phyloP scores from a whole-genome alignment of 1,284 basidiomycete species.

The Ganoderma lucidum region DNA sequence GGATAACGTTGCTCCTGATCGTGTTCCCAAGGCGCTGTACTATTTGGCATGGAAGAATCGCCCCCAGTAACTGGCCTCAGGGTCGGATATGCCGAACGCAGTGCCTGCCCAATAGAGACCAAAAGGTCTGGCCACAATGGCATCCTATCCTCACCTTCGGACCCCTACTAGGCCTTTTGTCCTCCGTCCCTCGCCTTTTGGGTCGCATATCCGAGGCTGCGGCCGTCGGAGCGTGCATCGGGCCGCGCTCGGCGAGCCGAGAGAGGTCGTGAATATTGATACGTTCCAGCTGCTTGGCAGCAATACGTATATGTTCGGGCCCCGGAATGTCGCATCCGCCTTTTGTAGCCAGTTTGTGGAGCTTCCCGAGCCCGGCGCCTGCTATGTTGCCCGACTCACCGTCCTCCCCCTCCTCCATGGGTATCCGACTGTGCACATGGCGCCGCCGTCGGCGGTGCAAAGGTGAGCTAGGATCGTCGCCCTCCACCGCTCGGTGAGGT shows the following conservation, averaged over 20 bases:
- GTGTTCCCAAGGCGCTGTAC: not conserved
- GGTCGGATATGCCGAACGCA: not conserved
- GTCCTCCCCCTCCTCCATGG: not conserved
- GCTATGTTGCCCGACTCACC: not conserved
- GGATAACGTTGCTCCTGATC: not conserved
- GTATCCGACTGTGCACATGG: not conserved
- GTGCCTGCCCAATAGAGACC: not conserved
- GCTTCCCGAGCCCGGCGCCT: not conserved
- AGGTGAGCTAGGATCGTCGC: not conserved
- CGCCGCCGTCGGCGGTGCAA: not conserved
- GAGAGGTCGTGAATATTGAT: not conserved
- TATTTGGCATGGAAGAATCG: not conserved
- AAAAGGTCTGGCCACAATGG: constrained; percentile 1
- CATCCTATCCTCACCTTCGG: not conserved
- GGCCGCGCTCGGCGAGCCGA: not conserved
- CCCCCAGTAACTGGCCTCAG: not conserved
- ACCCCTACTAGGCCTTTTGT: not conserved
- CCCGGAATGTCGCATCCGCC: not conserved
- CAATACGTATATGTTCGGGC: not conserved
- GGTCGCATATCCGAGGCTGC: not conserved
- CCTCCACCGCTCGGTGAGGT: too few relatives aligned
- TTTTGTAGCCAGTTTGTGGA: not conserved
- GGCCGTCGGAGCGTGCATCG: not conserved
- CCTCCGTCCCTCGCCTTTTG: not conserved
- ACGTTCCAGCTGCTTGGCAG: not conserved